phyloP scores from a whole-genome alignment of 306 rosid species.

The Ormosia emarginata region DNA sequence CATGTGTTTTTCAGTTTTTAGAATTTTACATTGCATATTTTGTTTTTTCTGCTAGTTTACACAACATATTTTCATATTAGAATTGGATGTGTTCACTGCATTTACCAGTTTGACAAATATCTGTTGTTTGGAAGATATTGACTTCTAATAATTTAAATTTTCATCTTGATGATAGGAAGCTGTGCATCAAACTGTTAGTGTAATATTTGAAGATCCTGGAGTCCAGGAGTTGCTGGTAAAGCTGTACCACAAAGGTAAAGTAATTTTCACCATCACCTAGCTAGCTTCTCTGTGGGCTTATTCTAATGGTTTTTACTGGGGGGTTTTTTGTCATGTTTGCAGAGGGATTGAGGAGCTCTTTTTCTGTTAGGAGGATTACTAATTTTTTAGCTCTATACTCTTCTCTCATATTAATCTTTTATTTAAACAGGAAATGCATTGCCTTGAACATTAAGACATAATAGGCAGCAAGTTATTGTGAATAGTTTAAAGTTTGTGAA shows the following conservation, averaged over 20 bases:
- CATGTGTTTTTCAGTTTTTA: not conserved
- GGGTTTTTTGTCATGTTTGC: not conserved
- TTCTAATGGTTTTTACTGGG: not conserved
- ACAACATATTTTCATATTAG: not conserved
- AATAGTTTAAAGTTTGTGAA: not conserved
- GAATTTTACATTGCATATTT: not conserved
- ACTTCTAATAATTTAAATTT: constrained; percentile 3
- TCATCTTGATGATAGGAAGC: constrained; percentile 66
- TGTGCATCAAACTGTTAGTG: constrained; percentile 88
- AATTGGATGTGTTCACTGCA: not conserved
- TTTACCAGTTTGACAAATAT: constrained; percentile 14
- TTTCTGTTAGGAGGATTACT: not conserved
- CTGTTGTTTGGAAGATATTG: constrained; percentile 17
- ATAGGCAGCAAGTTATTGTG: not conserved
- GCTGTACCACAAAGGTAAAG: constrained; percentile 62
- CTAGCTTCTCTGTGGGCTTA: not conserved
- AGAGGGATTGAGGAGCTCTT: not conserved
- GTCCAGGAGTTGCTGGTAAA: constrained; percentile 89
- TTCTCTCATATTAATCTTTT: not conserved
- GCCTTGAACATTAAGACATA: not conserved
- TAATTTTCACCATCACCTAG: not conserved
- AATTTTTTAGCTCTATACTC: not conserved
- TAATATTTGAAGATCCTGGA: constrained; percentile 98
- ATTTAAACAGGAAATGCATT: not conserved
- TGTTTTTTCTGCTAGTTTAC: not conserved